Conservation (phyloP, 768 basidiomycete species). For the Mycena galericulata region DNA sequence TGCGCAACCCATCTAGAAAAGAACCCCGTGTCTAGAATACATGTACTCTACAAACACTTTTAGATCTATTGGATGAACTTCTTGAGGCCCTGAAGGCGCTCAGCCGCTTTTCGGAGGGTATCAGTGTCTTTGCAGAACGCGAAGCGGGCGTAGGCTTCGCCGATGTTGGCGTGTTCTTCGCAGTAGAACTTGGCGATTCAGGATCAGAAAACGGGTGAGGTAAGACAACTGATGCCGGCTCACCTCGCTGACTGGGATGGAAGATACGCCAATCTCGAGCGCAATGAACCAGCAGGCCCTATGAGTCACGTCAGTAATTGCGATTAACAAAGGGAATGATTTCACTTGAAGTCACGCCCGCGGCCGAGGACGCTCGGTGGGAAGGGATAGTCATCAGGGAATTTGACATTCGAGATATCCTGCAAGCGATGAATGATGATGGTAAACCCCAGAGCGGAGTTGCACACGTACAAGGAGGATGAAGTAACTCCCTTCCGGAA, state of each 20-base stretch:
- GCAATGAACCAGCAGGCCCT: slow-evolving; percentile 98
- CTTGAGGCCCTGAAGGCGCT: slow-evolving; percentile 80
- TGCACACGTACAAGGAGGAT: slow-evolving; percentile 81
- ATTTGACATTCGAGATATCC: slow-evolving; percentile 83
- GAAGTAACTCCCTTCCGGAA: slow-evolving; percentile 94
- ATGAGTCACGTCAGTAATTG: slow-evolving; percentile 2
- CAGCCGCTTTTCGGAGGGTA: slow-evolving; percentile 84
- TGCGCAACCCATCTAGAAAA: neutral
- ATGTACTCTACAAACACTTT: slow-evolving; percentile 18
- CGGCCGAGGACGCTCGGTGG: slow-evolving; percentile 80
- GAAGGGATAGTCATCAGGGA: slow-evolving; percentile 89
- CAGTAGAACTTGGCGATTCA: slow-evolving; percentile 84
- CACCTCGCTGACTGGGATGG: slow-evolving; percentile 96
- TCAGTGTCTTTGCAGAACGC: slow-evolving; percentile 97
- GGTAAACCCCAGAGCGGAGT: neutral
- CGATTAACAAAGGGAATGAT: neutral
- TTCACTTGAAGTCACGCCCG: slow-evolving; percentile 88
- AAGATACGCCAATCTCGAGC: slow-evolving; percentile 88
- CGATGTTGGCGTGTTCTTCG: slow-evolving; percentile 85
- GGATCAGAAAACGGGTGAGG: slow-evolving; percentile 26
- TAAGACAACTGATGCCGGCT: slow-evolving; percentile 35
- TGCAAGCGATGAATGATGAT: slow-evolving; percentile 41
- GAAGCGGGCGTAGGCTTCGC: slow-evolving; percentile 89
- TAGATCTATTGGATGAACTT: slow-evolving; percentile 61
- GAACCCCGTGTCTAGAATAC: slow-evolving; percentile 14